phyloP scores from a whole-genome alignment of 202 grass and related monocot genomes.

The Zizania palustris region DNA sequence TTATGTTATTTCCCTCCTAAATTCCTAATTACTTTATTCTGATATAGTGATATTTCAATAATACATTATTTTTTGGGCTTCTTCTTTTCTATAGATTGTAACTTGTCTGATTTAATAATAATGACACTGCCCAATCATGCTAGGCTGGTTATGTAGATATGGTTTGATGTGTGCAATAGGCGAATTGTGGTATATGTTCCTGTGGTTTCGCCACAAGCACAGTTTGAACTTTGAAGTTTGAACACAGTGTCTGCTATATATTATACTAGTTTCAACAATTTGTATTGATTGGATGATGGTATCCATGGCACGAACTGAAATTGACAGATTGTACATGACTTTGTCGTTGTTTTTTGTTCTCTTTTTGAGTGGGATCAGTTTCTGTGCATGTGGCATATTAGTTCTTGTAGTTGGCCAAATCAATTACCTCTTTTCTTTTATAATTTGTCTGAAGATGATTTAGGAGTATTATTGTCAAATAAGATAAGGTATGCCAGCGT shows the following conservation, averaged over 20 bases:
- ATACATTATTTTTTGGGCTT: too few species aligned
- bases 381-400: neutral
- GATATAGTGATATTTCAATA: too few species aligned
- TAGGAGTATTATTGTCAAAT: neutral
- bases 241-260: too few species aligned
- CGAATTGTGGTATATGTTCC: slow-evolving; percentile 1
- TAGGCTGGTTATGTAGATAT: neutral
- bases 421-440: neutral
- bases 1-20: too few species aligned
- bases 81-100: too few species aligned
- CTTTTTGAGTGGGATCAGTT: neutral
- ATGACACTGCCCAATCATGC: neutral
- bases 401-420: neutral
- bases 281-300: neutral
- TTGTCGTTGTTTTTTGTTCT: neutral
- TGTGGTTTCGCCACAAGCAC: neutral
- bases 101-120: too few species aligned
- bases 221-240: neutral
- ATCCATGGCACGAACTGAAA: neutral
- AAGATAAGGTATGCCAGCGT: neutral
- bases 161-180: neutral
- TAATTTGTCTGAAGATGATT: neutral
- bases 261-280: neutral
- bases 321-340: neutral
- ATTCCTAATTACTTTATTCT: too few species aligned